These are phyloP conservation scores for Mycothermus thermophilus DNA, from an alignment of 495 filamentous ascomycete genomes.

Conservation along the genomic window DNA sequence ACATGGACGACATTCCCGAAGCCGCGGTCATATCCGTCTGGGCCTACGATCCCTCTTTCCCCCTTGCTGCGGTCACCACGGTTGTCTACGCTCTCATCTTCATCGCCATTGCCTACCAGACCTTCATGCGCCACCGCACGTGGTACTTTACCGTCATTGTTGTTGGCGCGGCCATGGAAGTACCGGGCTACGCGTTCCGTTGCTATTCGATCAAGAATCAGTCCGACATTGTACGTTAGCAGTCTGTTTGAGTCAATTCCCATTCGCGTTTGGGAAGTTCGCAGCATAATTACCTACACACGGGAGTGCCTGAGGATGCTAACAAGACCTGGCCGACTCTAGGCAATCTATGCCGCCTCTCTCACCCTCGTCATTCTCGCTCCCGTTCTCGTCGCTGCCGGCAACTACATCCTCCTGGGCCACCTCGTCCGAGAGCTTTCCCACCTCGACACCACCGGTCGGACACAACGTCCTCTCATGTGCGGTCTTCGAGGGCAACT, in stretches of 20 bases:
- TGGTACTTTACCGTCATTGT: constrained; percentile 20
- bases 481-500: constrained; percentile 15
- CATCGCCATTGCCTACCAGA: constrained; percentile 14
- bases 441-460: constrained; percentile 1
- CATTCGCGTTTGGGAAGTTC: too few relatives aligned
- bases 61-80: constrained; percentile 13
- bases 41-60: constrained; percentile 21
- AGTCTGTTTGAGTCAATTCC: too few relatives aligned
- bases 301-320: too few relatives aligned
- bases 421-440: constrained; percentile 32
- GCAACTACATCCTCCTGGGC: constrained; percentile 37
- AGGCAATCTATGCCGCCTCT: constrained; percentile 42
- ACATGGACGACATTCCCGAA: too few relatives aligned
- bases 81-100: constrained; percentile 19
- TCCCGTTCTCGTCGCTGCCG: constrained; percentile 30
- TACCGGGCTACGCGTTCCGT: constrained; percentile 30
- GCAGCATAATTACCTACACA: too few relatives aligned
- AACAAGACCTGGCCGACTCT: too few relatives aligned
- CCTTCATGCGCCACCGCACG: constrained; percentile 16
- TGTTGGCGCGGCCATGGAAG: constrained; percentile 27
- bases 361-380: constrained; percentile 40
- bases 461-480: too few relatives aligned
- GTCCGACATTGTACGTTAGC: constrained; percentile 20
- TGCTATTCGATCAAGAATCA: constrained; percentile 17
- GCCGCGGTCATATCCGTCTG: too few relatives aligned